phyloP scores from a whole-genome alignment of 495 filamentous ascomycete genomes.

The Penicillium malachiteum region DNA sequence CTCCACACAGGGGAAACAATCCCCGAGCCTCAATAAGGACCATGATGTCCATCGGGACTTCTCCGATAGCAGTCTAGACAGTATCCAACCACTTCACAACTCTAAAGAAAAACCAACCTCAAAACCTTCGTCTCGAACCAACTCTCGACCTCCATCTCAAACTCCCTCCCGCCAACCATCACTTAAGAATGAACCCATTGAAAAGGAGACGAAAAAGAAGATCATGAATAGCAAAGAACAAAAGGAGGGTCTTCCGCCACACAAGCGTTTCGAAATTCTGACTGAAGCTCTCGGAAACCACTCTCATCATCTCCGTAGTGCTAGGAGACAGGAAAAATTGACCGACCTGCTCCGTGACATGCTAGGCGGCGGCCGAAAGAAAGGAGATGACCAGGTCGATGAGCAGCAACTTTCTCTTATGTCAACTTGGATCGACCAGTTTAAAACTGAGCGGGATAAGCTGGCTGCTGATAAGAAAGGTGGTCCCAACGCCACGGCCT shows the following conservation, averaged over 20 bases:
- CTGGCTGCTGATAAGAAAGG: conserved; percentile 74
- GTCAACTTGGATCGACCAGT: conserved; percentile 92
- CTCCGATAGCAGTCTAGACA: conserved; percentile 44
- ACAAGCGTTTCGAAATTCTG: conserved; percentile 59
- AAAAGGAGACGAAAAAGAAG: conserved; percentile 35
- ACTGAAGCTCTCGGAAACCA: conserved; percentile 63
- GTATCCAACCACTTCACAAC: conserved; percentile 30
- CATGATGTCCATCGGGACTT: conserved; percentile 36
- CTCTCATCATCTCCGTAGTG: conserved; percentile 80
- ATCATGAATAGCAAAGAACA: conserved; percentile 36
- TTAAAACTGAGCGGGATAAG: conserved; percentile 82
- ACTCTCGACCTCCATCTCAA: conserved; percentile 39
- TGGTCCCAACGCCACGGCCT: conserved; percentile 71
- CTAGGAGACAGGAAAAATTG: conserved; percentile 90
- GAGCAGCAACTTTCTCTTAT: conserved; percentile 90
- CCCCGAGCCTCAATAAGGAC: conserved; percentile 25
- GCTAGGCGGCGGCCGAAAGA: conserved; percentile 70
- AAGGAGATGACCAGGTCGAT: conserved; percentile 55
- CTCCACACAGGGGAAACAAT: conserved; percentile 37
- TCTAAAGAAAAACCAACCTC: conserved; percentile 36
- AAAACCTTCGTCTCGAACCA: conserved; percentile 30
- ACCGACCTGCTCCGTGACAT: conserved; percentile 87
- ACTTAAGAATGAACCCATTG: conserved; percentile 35
- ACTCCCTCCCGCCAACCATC: conserved; percentile 45
- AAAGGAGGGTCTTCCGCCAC: conserved; percentile 39